Evolutionary conservation across 768 basidiomycete species (phyloP), one percentile per base, ranked within the genome.

Genomic region (Lentinula aciculospora): DNA sequence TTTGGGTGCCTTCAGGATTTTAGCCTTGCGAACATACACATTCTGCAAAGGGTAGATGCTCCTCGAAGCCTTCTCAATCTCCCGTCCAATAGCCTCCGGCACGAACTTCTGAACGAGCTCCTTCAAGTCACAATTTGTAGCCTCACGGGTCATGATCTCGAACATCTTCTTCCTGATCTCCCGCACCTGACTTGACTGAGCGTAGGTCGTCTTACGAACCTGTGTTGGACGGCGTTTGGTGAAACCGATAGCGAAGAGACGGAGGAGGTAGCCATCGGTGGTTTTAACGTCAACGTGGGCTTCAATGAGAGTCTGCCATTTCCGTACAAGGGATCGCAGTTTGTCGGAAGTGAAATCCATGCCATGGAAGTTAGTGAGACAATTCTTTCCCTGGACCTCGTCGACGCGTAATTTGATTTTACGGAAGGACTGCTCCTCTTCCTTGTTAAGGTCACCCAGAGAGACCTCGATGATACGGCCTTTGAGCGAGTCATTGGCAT

Each of bases 331-430:
- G 51, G 97, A 98, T 58, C 97, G 94, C 64, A 98, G 88, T 78
- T 98, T 98, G 86, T 99, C 97, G 59, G 96, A 97, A 61, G 97
- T 98, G 80, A 99, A 98, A 80, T 96, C 93, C 96, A 99, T 98
- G 73, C 97, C 97, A 76, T 96, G 91, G 92, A 99, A 99, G 77
- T 95, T 96, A 73, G 97, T 98, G 57, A 98, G 83, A 82, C 94
- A 97, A 82, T 94, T 97, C 82, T 95, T 96, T 79, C 97, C 97
- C 78, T 97, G 89, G 60, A 93, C 81, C 69, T 94, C 92, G 71
- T 98, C 95, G 69, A 98, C 83, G 69, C 94, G 92, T 74, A 99
- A 86, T 80, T 95, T 94, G 74, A 99, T 95, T 85, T 99, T 98
- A 71, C 97, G 88, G 92, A 95, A 99, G 57, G 93, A 86, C 71